phyloP scores from a whole-genome alignment of 371 early-diverging fungal species.

The Mucor ambiguus region DNA sequence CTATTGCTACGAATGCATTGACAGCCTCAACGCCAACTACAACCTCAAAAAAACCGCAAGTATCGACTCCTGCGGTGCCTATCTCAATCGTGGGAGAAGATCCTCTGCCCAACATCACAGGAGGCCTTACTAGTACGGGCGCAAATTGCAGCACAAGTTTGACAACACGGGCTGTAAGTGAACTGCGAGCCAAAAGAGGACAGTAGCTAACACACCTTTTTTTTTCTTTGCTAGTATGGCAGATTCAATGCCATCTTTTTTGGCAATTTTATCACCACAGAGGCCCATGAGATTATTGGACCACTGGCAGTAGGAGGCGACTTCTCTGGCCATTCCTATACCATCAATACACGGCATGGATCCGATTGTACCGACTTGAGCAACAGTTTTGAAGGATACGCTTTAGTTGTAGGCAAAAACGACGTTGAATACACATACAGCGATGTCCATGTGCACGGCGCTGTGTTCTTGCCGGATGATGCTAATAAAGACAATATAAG shows the following conservation, averaged over 20 bases:
- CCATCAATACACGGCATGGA: slow-evolving; percentile 10
- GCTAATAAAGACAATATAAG: neutral
- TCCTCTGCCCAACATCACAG: neutral
- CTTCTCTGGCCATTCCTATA: slow-evolving; percentile 4
- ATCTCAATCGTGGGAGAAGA: too few relatives aligned
- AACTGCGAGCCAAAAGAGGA: too few relatives aligned
- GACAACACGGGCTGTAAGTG: neutral
- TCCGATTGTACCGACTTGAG: neutral
- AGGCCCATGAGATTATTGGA: slow-evolving; percentile 9
- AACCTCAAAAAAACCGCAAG: neutral
- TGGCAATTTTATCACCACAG: slow-evolving; percentile 17
- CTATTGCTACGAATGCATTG: neutral
- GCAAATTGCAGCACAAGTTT: neutral
- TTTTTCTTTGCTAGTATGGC: neutral
- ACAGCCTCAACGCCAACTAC: neutral
- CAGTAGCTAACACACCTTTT: neutral
- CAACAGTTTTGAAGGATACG: neutral
- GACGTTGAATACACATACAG: neutral
- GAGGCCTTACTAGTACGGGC: neutral
- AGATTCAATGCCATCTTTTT: slow-evolving; percentile 20
- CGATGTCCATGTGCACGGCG: slow-evolving; percentile 19
- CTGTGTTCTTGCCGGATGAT: slow-evolving; percentile 1
- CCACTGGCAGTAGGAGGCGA: slow-evolving; percentile 17
- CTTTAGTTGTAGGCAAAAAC: slow-evolving; percentile 11
- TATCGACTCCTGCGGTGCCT: too few relatives aligned